These are phyloP conservation scores for Barnettozyma populi DNA, from an alignment of 805 yeast species.

Conservation along the genomic window DNA sequence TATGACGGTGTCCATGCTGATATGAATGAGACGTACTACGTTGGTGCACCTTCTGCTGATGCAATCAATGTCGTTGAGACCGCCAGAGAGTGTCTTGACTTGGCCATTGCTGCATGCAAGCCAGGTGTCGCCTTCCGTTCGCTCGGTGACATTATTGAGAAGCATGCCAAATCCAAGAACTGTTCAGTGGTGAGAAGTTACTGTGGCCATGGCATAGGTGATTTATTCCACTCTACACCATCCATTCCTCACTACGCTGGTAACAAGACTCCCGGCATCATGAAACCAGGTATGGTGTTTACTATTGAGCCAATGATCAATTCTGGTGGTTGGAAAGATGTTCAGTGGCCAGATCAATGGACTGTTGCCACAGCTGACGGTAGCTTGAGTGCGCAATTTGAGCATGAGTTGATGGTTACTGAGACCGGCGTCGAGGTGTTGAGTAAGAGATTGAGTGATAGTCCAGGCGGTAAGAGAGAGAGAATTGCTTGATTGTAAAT, in stretches of 20 bases:
- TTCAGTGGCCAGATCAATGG: slow-evolving; percentile 97
- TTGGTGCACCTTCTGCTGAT: slow-evolving; percentile 82
- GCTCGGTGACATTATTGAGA: slow-evolving; percentile 83
- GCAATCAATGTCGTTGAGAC: slow-evolving; percentile 88
- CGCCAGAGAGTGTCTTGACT: slow-evolving; percentile 79
- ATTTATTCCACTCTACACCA: slow-evolving; percentile 86
- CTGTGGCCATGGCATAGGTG: slow-evolving; percentile 91
- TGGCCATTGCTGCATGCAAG: slow-evolving; percentile 78
- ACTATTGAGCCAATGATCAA: slow-evolving; percentile 98
- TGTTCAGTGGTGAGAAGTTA: slow-evolving; percentile 87
- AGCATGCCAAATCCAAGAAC: slow-evolving; percentile 69
- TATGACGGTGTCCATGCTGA: slow-evolving; percentile 91
- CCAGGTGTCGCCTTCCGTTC: slow-evolving; percentile 89
- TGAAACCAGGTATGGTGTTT: slow-evolving; percentile 94
- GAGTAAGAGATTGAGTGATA: slow-evolving; percentile 69
- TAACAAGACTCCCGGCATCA: slow-evolving; percentile 88
- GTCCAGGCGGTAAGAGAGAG: slow-evolving; percentile 84
- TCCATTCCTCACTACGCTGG: slow-evolving; percentile 91
- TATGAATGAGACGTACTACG: slow-evolving; percentile 93
- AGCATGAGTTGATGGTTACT: slow-evolving; percentile 88
- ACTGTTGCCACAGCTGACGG: slow-evolving; percentile 92
- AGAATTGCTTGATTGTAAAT: slow-evolving; percentile 30
- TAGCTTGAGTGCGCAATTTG: slow-evolving; percentile 85
- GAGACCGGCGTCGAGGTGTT: slow-evolving; percentile 90
- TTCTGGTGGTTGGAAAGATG: slow-evolving; percentile 74